Conservation (phyloP, 345 rosid genomes). For the Sisymbrium altissimum region DNA sequence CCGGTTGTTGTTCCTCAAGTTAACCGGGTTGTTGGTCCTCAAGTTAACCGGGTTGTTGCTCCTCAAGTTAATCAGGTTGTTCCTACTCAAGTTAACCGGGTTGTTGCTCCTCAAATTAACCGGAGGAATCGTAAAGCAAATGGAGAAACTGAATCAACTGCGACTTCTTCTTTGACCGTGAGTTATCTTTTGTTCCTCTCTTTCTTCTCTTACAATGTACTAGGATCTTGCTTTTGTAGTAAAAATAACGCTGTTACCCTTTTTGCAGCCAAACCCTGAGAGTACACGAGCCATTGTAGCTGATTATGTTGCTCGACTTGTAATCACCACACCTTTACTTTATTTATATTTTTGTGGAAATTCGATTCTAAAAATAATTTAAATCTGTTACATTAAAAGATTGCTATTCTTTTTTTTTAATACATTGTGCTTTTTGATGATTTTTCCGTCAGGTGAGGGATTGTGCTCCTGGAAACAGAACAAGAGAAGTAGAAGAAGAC, state of each 20-base stretch:
- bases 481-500: constrained; percentile 12
- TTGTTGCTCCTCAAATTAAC: neutral
- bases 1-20: neutral
- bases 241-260: neutral
- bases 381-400: neutral
- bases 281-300: neutral
- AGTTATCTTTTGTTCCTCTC: neutral
- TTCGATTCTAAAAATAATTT: neutral
- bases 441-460: constrained; percentile 10
- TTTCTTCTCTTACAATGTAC: neutral
- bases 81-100: neutral
- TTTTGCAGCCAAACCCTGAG: neutral
- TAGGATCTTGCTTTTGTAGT: neutral
- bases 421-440: neutral
- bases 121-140: neutral
- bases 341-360: neutral
- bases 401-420: neutral
- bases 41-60: neutral
- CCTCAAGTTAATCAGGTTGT: neutral
- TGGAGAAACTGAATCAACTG: constrained; percentile 18
- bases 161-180: constrained; percentile 15
- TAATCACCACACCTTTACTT: neutral
- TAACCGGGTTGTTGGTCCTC: neutral
- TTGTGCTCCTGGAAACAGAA: neutral
- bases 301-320: constrained; percentile 13